Evolutionary conservation across 1,139 yeast genomes (phyloP).

Genomic region (Dujonia santamariae): DNA sequence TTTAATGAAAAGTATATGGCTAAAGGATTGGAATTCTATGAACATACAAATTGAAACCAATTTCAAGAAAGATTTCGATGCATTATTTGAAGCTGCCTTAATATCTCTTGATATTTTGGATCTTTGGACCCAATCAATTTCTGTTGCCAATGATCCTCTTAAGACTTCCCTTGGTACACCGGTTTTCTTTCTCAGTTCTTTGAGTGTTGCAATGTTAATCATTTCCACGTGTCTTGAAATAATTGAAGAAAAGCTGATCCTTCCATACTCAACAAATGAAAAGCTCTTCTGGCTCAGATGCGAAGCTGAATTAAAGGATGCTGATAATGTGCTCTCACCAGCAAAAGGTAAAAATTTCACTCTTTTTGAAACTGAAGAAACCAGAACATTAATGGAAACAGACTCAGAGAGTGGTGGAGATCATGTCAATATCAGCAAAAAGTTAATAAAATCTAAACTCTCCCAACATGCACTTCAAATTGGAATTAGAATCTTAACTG

Average conservation of each 20-base stretch:
- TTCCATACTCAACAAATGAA: slow-evolving; percentile 45
- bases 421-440: background rate
- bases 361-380: slow-evolving; percentile 1
- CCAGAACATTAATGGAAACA: slow-evolving; percentile 1
- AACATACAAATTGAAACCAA: slow-evolving; percentile 33
- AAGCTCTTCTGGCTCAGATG: slow-evolving; percentile 50
- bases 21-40: slow-evolving; percentile 65
- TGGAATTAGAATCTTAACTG: slow-evolving; percentile 72
- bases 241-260: slow-evolving; percentile 40
- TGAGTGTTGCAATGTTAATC: slow-evolving; percentile 57
- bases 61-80: slow-evolving; percentile 44
- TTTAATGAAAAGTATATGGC: slow-evolving; percentile 54
- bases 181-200: slow-evolving; percentile 66
- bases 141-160: slow-evolving; percentile 58
- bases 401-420: background rate
- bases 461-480: slow-evolving; percentile 18
- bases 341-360: background rate
- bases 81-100: slow-evolving; percentile 54
- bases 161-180: slow-evolving; percentile 70
- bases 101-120: slow-evolving; percentile 59
- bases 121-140: slow-evolving; percentile 67
- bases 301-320: slow-evolving; percentile 49
- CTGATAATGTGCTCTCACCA: slow-evolving; percentile 48
- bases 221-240: slow-evolving; percentile 59
- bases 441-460: slow-evolving; percentile 2